phyloP scores from a whole-genome alignment of 2,329 filamentous ascomycete genomes.

The Penicillium expansum region DNA sequence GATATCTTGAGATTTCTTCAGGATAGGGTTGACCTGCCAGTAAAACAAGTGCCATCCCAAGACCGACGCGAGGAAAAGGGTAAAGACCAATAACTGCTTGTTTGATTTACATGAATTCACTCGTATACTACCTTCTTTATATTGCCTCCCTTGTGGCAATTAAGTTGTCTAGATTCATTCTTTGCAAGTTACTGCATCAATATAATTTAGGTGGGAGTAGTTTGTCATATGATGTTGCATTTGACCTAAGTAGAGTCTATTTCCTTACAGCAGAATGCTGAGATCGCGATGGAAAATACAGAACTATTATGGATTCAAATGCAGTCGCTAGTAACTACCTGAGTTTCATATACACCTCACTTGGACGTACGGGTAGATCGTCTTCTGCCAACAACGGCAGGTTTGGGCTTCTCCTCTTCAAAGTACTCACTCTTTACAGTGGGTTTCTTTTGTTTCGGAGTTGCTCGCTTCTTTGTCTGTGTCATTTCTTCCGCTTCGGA shows the following conservation, averaged over 20 bases:
- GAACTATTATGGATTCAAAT: not conserved
- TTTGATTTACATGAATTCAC: not conserved
- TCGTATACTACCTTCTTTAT: not conserved
- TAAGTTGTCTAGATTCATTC: not conserved
- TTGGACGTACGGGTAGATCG: constrained; percentile 29
- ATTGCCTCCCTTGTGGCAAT: not conserved
- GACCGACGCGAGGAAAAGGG: not conserved
- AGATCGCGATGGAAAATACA: not conserved
- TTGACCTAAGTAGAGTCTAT: not conserved
- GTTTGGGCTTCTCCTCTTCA: constrained; percentile 18
- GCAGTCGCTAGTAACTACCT: not conserved
- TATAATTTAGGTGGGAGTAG: not conserved
- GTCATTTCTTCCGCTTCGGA: constrained; percentile 22
- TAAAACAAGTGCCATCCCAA: not conserved
- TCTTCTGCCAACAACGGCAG: constrained; percentile 20
- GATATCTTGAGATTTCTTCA: constrained; percentile 13
- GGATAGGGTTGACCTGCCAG: not conserved
- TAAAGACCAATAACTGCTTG: not conserved
- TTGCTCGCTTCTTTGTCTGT: constrained; percentile 26
- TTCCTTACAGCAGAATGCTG: no score
- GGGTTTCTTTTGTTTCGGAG: constrained; percentile 24
- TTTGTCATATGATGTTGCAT: not conserved
- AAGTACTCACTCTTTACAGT: constrained; percentile 26
- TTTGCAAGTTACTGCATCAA: not conserved
- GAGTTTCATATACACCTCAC: not conserved